Conservation (phyloP, 805 yeast genomes). For the Cyberlindnera xylosilytica region DNA sequence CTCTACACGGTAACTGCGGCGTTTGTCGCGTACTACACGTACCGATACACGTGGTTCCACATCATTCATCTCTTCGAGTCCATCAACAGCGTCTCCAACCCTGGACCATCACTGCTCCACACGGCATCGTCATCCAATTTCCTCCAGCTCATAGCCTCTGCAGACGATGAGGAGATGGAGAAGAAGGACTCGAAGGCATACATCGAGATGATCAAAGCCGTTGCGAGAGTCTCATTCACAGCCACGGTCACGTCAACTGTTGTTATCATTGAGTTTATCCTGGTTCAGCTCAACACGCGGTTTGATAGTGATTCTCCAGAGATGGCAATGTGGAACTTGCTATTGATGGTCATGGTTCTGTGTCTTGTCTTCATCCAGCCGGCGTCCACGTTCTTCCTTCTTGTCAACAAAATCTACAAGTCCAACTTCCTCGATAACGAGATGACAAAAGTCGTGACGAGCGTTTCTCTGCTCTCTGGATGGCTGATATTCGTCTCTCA, state of each 20-base stretch:
- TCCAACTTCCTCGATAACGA: conserved; percentile 8
- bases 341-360: conserved; percentile 6
- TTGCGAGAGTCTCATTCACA: conserved; percentile 21
- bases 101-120: conserved; percentile 8
- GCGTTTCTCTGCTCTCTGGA: background rate
- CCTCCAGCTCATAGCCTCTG: conserved; percentile 9
- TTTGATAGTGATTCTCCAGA: conserved; percentile 9
- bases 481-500: conserved; percentile 23
- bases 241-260: conserved; percentile 19
- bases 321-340: conserved; percentile 13
- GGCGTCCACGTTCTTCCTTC: conserved; percentile 8
- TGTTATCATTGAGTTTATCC: conserved; percentile 23
- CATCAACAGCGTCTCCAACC: conserved; percentile 7
- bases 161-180: conserved; percentile 2
- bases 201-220: conserved; percentile 6
- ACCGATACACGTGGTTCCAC: conserved; percentile 20
- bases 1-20: too few species aligned
- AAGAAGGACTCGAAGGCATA: background rate
- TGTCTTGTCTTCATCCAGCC: conserved; percentile 24
- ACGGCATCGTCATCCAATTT: conserved; percentile 13
- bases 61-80: conserved; percentile 23
- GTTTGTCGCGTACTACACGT: conserved; percentile 16
- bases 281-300: conserved; percentile 18
- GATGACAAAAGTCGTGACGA: conserved; percentile 8
- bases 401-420: conserved; percentile 22